Conservation (phyloP, 371 early-diverging fungal genomes). For the Lichtheimia ramosa region DNA sequence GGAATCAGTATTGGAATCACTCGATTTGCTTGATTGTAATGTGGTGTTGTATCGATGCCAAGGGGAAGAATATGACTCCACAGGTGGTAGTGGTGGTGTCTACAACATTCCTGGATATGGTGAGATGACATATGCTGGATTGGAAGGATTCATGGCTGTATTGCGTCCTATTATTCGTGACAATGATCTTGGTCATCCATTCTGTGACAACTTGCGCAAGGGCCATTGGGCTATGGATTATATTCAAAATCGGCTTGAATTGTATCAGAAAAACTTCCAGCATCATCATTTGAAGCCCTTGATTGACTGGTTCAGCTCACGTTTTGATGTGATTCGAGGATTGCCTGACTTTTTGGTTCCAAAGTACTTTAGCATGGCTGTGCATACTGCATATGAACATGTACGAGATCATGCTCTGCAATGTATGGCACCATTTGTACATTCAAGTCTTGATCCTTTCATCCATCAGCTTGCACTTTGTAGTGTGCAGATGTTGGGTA, state of each 20-base stretch:
- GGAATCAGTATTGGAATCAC: slow-evolving; percentile 38
- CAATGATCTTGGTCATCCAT: slow-evolving; percentile 92
- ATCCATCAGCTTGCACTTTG: slow-evolving; percentile 72
- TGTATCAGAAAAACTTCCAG: slow-evolving; percentile 30
- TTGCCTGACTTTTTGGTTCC: slow-evolving; percentile 87
- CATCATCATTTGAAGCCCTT: slow-evolving; percentile 32
- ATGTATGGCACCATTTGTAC: slow-evolving; percentile 62
- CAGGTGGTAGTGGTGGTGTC: slow-evolving; percentile 70
- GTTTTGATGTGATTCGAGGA: slow-evolving; percentile 65
- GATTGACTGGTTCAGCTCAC: slow-evolving; percentile 73
- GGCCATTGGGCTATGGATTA: slow-evolving; percentile 95
- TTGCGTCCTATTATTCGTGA: slow-evolving; percentile 69
- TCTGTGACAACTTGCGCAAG: slow-evolving; percentile 85
- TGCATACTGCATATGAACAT: slow-evolving; percentile 77
- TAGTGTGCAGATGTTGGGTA: slow-evolving; percentile 82
- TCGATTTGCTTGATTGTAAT: slow-evolving; percentile 75
- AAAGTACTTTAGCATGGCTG: slow-evolving; percentile 86
- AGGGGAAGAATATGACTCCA: slow-evolving; percentile 80
- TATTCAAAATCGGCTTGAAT: slow-evolving; percentile 67
- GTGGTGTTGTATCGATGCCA: slow-evolving; percentile 82
- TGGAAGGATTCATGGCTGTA: slow-evolving; percentile 89
- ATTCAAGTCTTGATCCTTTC: slow-evolving; percentile 62
- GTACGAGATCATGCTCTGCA: slow-evolving; percentile 61
- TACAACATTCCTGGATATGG: slow-evolving; percentile 90
- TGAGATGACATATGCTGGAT: slow-evolving; percentile 81